Conservation (phyloP, 768 basidiomycete genomes). For the Rhodocollybia butyracea region DNA sequence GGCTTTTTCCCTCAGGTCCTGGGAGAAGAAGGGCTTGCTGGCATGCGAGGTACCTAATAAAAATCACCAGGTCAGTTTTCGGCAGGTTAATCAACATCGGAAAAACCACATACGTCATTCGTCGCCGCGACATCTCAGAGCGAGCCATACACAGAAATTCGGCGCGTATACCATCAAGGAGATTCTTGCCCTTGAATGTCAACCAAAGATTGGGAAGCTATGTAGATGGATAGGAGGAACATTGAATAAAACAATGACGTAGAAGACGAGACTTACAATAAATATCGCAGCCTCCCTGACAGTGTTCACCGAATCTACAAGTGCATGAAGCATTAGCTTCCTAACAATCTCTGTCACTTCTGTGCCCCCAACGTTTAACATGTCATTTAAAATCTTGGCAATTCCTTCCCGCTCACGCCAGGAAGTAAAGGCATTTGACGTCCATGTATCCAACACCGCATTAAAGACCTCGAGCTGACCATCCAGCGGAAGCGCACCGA, state of each 20-base stretch:
- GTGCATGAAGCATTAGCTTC: slow-evolving; percentile 52
- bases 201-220: slow-evolving; percentile 50
- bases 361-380: slow-evolving; percentile 38
- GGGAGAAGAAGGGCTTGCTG: slow-evolving; percentile 54
- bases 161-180: slow-evolving; percentile 33
- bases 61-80: neutral
- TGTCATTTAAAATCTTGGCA: slow-evolving; percentile 49
- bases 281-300: slow-evolving; percentile 76
- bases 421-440: slow-evolving; percentile 50
- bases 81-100: slow-evolving; percentile 4
- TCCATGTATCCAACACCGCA: slow-evolving; percentile 52
- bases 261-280: slow-evolving; percentile 51
- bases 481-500: slow-evolving; percentile 47
- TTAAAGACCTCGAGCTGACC: slow-evolving; percentile 43
- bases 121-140: slow-evolving; percentile 50
- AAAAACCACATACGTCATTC: slow-evolving; percentile 64
- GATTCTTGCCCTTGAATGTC: slow-evolving; percentile 31
- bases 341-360: slow-evolving; percentile 37
- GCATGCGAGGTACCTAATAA: slow-evolving; percentile 68
- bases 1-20: slow-evolving; percentile 28
- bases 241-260: slow-evolving; percentile 1
- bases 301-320: slow-evolving; percentile 79
- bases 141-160: slow-evolving; percentile 43
- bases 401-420: slow-evolving; percentile 85
- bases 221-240: slow-evolving; percentile 12